phyloP scores from a whole-genome alignment of 495 filamentous ascomycete genomes.

The Rhypophila decipiens region DNA sequence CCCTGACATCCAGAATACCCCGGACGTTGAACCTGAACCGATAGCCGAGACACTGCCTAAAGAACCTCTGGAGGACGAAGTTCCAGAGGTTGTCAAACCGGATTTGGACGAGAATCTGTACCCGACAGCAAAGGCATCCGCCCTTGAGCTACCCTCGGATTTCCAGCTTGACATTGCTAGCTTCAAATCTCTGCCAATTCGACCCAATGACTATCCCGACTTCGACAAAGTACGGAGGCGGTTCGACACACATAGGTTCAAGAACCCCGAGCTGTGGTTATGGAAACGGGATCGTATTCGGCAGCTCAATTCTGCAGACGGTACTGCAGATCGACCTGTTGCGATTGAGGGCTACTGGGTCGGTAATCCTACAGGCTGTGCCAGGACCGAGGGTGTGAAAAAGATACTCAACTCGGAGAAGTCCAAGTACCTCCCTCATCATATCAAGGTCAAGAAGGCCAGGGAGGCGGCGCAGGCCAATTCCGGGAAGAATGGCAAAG shows the following conservation, averaged over 20 bases:
- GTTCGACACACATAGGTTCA: slow-evolving; percentile 50
- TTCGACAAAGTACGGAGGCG: slow-evolving; percentile 77
- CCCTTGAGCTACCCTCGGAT: slow-evolving; percentile 21
- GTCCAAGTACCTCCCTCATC: slow-evolving; percentile 95
- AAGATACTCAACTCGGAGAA: slow-evolving; percentile 95
- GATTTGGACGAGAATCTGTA: slow-evolving; percentile 35
- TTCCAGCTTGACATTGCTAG: slow-evolving; percentile 32
- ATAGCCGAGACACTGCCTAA: slow-evolving; percentile 9
- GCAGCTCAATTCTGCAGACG: slow-evolving; percentile 56
- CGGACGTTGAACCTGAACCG: slow-evolving; percentile 11
- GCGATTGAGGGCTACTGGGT: slow-evolving; percentile 87
- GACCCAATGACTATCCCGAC: slow-evolving; percentile 73
- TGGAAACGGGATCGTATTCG: slow-evolving; percentile 91
- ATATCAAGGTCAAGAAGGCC: slow-evolving; percentile 86
- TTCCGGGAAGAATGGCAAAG: slow-evolving; percentile 64
- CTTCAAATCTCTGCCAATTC: slow-evolving; percentile 35
- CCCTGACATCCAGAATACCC: slow-evolving; percentile 19
- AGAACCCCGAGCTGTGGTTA: slow-evolving; percentile 69
- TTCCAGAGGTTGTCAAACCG: slow-evolving; percentile 5
- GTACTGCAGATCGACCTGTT: slow-evolving; percentile 35
- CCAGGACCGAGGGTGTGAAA: slow-evolving; percentile 86
- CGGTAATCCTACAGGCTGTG: slow-evolving; percentile 73
- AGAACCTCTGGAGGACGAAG: slow-evolving; percentile 15
- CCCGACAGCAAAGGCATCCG: slow-evolving; percentile 16
- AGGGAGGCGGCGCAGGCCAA: slow-evolving; percentile 80